phyloP scores from a whole-genome alignment of 257 asterid species.

The Lantana camara region DNA sequence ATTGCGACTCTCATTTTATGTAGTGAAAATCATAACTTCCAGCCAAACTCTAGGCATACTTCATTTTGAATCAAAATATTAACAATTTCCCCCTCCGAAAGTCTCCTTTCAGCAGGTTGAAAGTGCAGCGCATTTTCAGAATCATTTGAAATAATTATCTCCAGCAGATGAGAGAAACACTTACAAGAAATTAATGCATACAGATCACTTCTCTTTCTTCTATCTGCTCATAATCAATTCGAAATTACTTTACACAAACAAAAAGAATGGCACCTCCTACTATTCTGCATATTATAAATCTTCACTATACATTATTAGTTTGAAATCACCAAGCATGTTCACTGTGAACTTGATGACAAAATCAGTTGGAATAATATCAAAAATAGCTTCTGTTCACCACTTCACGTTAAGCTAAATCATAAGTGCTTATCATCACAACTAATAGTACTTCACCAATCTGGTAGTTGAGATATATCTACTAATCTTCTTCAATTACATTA shows the following conservation, averaged over 20 bases:
- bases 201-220: slow-evolving; percentile 1
- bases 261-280: background rate
- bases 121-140: background rate
- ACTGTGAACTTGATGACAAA: slow-evolving; percentile 9
- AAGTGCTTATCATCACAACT: background rate
- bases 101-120: background rate
- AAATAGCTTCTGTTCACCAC: background rate
- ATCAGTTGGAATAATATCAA: background rate
- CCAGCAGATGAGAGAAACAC: background rate
- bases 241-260: background rate
- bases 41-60: background rate
- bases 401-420: background rate
- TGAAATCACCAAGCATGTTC: slow-evolving; percentile 1
- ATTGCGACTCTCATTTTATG: slow-evolving; percentile 6
- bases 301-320: background rate
- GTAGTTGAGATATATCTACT: background rate
- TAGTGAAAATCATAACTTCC: slow-evolving; percentile 15
- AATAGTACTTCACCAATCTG: background rate
- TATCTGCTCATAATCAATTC: background rate
- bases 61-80: background rate
- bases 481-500: background rate
- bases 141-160: slow-evolving; percentile 1
- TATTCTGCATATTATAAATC: background rate
- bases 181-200: background rate
- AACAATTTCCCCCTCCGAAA: background rate